Evolutionary conservation across 1,139 yeast species (phyloP).

Genomic region (Sporopachydermia cereana): DNA sequence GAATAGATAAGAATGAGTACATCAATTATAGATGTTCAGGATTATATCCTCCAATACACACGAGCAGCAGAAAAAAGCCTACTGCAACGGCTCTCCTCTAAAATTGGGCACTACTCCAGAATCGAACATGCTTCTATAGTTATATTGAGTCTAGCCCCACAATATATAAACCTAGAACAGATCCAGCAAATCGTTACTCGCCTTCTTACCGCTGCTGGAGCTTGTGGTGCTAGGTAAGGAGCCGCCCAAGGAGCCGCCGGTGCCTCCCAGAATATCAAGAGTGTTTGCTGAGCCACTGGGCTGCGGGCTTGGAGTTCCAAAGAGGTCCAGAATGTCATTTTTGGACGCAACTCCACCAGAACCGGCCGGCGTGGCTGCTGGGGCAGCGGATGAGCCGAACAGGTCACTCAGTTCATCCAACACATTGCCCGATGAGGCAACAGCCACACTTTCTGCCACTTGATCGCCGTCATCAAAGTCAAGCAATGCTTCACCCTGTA

Average conservation of each 20-base stretch:
- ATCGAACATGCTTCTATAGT: no score
- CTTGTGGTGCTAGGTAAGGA: neutral
- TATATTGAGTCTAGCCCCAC: no score
- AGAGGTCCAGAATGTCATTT: slow-evolving; percentile 35
- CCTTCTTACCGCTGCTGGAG: neutral
- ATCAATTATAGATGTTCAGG: no score
- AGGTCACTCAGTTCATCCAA: slow-evolving; percentile 62
- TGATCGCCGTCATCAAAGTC: slow-evolving; percentile 66
- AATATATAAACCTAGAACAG: neutral
- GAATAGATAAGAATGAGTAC: no score
- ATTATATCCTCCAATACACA: no score
- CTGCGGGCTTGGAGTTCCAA: slow-evolving; percentile 20
- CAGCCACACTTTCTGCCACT: slow-evolving; percentile 17
- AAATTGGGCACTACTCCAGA: no score
- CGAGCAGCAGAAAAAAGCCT: no score
- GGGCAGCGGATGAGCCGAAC: slow-evolving; percentile 27
- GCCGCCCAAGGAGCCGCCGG: neutral
- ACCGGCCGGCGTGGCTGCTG: slow-evolving; percentile 13
- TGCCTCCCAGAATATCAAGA: neutral
- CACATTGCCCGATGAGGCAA: slow-evolving; percentile 23
- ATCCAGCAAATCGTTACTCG: slow-evolving; percentile 4
- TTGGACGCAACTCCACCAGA: slow-evolving; percentile 17
- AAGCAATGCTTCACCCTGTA: slow-evolving; percentile 68
- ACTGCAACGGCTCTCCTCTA: no score
- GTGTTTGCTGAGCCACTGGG: slow-evolving; percentile 10